A percentile compares a stretch with the other conserved stretches of the same genome.
Conservation (phyloP, 1,284 basidiomycete species). For the Porodaedalea pini region DNA sequence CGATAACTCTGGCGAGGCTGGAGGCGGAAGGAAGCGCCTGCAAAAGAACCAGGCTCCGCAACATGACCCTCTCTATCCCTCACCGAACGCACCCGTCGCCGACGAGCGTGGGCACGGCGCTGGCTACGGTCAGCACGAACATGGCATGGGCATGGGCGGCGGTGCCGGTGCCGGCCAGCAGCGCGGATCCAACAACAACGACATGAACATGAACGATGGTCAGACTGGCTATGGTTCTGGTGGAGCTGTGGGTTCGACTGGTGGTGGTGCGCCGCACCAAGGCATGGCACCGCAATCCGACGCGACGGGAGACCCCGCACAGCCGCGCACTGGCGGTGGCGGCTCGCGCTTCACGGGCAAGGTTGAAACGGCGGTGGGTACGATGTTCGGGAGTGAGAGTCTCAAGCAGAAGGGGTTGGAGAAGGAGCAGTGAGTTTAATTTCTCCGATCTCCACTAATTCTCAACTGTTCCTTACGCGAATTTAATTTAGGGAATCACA, state of each 20-base stretch:
- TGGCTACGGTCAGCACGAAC: not conserved
- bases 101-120: not conserved
- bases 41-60: not conserved
- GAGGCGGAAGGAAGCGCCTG: not conserved
- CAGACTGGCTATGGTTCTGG: not conserved
- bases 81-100: conserved; percentile 6
- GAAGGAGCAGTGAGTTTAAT: conserved; percentile 44
- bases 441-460: not conserved
- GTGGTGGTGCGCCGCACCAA: conserved; percentile 2
- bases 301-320: conserved; percentile 7
- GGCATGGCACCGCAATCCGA: conserved; percentile 15
- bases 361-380: conserved; percentile 46
- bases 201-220: not conserved
- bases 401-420: conserved; percentile 49
- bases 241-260: not conserved
- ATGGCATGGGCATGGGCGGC: not conserved
- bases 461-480: not conserved
- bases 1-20: not conserved
- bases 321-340: conserved; percentile 20
- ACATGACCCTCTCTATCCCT: conserved; percentile 8
- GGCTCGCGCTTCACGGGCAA: conserved; percentile 40
- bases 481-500: conserved; percentile 39
- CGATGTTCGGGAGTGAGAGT: conserved; percentile 43
- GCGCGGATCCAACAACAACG: not conserved
- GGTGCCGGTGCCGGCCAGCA: no score